phyloP scores from a whole-genome alignment of 805 yeast genomes.

The Candida anglica region DNA sequence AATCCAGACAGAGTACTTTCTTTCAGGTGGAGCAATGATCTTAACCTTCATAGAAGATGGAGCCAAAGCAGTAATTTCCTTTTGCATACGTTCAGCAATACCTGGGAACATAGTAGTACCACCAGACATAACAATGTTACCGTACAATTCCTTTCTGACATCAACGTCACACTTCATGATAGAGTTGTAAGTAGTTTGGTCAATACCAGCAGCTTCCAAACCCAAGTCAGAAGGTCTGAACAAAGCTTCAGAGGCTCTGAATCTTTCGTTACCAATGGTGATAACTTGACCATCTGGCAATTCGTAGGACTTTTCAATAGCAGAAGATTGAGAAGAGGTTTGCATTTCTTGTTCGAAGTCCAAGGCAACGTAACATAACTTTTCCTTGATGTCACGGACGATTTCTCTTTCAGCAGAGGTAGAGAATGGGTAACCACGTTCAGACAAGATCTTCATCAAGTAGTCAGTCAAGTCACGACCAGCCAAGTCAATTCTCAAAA shows the following conservation, averaged over 20 bases:
- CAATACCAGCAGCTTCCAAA: conserved; percentile 97
- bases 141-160: conserved; percentile 97
- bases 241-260: conserved; percentile 99
- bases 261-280: conserved; percentile 99
- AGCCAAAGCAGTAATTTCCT: conserved; percentile 99
- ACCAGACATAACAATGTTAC: conserved; percentile 99
- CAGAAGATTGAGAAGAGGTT: conserved; percentile 97
- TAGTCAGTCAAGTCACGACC: conserved; percentile 99
- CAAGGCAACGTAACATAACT: conserved; percentile 97
- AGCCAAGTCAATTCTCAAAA: conserved; percentile 97
- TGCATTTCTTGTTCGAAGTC: conserved; percentile 99
- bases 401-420: conserved; percentile 99
- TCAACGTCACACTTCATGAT: conserved; percentile 99
- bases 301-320: conserved; percentile 98
- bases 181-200: conserved; percentile 92
- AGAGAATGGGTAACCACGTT: conserved; percentile 98
- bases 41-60: conserved; percentile 99
- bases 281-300: conserved; percentile 99
- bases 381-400: conserved; percentile 92
- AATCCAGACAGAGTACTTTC: conserved; percentile 99
- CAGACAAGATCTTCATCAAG: conserved; percentile 96
- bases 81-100: conserved; percentile 99
- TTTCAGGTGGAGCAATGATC: conserved; percentile 98
- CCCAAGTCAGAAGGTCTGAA: conserved; percentile 95
- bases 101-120: conserved; percentile 99